A percentile compares a stretch with the other conserved stretches of the same genome.
Evolutionary conservation across 495 filamentous ascomycete genomes (phyloP).

Genomic region (Tuber indicum): DNA sequence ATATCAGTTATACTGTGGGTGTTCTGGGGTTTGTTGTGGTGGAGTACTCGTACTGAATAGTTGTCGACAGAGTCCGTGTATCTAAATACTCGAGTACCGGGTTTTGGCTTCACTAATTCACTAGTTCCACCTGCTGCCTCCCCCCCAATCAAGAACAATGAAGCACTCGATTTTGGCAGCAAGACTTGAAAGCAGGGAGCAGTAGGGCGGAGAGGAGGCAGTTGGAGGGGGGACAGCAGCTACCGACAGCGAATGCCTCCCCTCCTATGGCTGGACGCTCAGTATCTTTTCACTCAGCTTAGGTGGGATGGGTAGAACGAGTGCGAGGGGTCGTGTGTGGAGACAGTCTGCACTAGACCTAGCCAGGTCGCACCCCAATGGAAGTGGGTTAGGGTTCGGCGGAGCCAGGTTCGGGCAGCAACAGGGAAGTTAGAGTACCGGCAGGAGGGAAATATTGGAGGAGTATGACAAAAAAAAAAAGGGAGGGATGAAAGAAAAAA

Average conservation of each 20-base stretch:
- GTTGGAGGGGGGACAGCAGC: constrained; percentile 3
- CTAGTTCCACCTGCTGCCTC: constrained; percentile 18
- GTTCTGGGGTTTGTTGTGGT: constrained; percentile 14
- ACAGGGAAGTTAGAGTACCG: background rate
- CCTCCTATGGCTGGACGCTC: constrained; percentile 26
- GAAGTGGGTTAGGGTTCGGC: constrained; percentile 36
- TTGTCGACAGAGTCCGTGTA: background rate
- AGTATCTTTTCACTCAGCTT: constrained; percentile 20
- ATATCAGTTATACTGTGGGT: constrained; percentile 4
- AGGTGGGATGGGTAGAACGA: constrained; percentile 12
- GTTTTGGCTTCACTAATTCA: constrained; percentile 6
- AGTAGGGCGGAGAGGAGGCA: constrained; percentile 3
- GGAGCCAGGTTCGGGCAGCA: constrained; percentile 14
- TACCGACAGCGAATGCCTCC: constrained; percentile 23
- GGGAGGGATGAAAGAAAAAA: no score
- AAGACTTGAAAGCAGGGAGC: constrained; percentile 7
- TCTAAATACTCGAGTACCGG: background rate
- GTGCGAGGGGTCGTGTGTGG: constrained; percentile 26
- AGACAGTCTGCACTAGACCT: constrained; percentile 30
- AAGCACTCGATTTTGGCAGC: constrained; percentile 28
- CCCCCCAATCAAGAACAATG: constrained; percentile 24
- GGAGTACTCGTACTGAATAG: background rate
- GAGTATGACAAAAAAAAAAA: background rate
- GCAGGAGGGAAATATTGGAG: background rate
- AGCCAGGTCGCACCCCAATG: constrained; percentile 14